These are phyloP conservation scores for Benincasa hispida DNA, from an alignment of 306 rosid genomes.

Conservation along the genomic window DNA sequence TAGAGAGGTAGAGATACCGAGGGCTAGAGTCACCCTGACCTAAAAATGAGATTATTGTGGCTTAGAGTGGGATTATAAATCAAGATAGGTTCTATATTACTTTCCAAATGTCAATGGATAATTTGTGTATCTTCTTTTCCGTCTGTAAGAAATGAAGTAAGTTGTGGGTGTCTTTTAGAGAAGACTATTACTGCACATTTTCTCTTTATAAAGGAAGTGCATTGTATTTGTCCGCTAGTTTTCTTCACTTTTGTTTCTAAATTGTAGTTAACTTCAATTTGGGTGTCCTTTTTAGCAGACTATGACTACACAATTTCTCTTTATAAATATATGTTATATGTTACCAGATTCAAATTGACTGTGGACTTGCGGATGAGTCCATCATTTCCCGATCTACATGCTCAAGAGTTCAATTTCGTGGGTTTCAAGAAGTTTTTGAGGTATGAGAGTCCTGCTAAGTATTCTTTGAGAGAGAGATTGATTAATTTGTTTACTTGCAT, in stretches of 20 bases:
- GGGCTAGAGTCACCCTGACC: background rate
- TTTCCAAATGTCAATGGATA: background rate
- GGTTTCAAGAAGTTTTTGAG: conserved; percentile 70
- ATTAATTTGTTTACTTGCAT: background rate
- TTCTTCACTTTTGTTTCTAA: background rate
- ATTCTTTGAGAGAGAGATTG: background rate
- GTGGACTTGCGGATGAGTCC: conserved; percentile 52
- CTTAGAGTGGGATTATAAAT: background rate
- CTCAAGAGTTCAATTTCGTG: conserved; percentile 62
- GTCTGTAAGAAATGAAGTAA: background rate
- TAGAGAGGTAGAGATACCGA: background rate
- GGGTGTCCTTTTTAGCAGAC: background rate
- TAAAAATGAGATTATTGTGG: background rate
- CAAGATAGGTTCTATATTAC: background rate
- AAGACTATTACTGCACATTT: background rate
- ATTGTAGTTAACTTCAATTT: background rate
- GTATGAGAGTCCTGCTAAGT: conserved; percentile 20
- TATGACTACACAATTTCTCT: background rate
- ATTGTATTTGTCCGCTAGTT: background rate
- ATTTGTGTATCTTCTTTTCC: background rate
- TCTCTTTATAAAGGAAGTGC: background rate
- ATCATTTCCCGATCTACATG: conserved; percentile 57
- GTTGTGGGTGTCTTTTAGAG: background rate
- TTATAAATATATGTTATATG: background rate
- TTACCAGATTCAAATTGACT: conserved; percentile 62